Conservation (phyloP, 73 alveolate species). For the Symbiodinium pilosum region DNA sequence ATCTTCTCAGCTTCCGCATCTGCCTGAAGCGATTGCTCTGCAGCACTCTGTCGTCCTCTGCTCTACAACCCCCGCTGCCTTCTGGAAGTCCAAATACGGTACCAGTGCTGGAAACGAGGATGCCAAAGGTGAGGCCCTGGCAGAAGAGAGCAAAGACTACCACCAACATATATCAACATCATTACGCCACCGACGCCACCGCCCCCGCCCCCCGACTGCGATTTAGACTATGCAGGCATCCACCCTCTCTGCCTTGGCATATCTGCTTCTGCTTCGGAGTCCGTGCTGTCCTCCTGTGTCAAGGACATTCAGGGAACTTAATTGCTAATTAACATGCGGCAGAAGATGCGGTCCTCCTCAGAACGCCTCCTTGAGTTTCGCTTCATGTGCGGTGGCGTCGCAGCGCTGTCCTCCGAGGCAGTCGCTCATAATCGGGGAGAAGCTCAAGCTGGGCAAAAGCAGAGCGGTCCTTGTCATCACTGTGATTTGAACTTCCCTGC, state of each 20-base stretch:
- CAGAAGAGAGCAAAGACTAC: not conserved
- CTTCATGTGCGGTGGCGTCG: not conserved
- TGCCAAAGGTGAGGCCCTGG: slow-evolving; percentile 69
- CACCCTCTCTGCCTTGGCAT: slow-evolving; percentile 8
- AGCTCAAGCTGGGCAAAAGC: no score
- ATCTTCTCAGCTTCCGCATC: slow-evolving; percentile 46
- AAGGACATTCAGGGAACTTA: no score
- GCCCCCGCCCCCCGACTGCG: no score
- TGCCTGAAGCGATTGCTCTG: not conserved
- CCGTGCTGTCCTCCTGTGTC: slow-evolving; percentile 29
- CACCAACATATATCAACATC: not conserved
- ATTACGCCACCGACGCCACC: no score
- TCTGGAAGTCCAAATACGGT: slow-evolving; percentile 63
- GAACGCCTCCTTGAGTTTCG: not conserved
- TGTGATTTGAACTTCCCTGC: slow-evolving; percentile 21
- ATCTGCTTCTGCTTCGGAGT: slow-evolving; percentile 21
- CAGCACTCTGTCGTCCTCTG: not conserved
- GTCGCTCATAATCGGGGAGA: no score
- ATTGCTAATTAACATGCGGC: no score
- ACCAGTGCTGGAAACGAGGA: slow-evolving; percentile 52
- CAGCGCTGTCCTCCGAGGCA: not conserved
- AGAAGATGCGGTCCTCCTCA: not conserved
- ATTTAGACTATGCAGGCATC: no score
- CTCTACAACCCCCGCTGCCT: not conserved
- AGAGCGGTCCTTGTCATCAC: not conserved